Evolutionary conservation across 1,139 yeast genomes (phyloP), one percentile per base, ranked within the genome.

Genomic region (Lodderomyces oxycetoniae): DNA sequence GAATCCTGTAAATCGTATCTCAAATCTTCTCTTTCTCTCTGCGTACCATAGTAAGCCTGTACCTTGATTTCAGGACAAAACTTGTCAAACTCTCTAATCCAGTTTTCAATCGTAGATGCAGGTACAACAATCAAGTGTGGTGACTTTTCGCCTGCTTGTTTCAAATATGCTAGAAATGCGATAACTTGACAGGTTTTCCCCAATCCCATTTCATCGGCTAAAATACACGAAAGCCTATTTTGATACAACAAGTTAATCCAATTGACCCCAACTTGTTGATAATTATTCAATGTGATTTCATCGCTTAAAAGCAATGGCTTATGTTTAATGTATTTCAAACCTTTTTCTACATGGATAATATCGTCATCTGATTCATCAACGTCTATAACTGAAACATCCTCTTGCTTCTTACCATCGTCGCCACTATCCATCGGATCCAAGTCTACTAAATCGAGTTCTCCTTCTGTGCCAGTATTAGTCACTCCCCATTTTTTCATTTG

Each of bases 181-280:
- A 91, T 88, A 19, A 91, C 95, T 60, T 91, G 97, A 57, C 95
- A 84, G 0, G 97, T 91, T 55, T 91, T 91, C 38, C 98, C 98
- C 34, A 91, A 66, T 9, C 97, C 97, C 97, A 89, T 88, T 57
- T 91, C 99, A 60, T 91, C 99, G 0, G 98, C 99, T 32, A 91
- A 66, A 39, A 91, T 91, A 61, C 98, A 89, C 6, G 96, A 87
- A 38, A 91, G 67, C 16, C 77, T 73, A 50, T 84, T 77, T 39
- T 75, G 77, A 56, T 89, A 91, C 26, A 93, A 66, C 36, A 91
- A 58, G 44, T 81, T 74, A 36, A 93, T 66, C 99, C 99, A 93
- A 55, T 91, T 91, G 36, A 93, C 65, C 33, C 99, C 99, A 13
- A 91, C 95, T 50, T 88, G 91, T 63, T 91, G 98, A 55, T 91